Conservation (phyloP, 1,284 basidiomycete species). For the Xanthoconium separans region DNA sequence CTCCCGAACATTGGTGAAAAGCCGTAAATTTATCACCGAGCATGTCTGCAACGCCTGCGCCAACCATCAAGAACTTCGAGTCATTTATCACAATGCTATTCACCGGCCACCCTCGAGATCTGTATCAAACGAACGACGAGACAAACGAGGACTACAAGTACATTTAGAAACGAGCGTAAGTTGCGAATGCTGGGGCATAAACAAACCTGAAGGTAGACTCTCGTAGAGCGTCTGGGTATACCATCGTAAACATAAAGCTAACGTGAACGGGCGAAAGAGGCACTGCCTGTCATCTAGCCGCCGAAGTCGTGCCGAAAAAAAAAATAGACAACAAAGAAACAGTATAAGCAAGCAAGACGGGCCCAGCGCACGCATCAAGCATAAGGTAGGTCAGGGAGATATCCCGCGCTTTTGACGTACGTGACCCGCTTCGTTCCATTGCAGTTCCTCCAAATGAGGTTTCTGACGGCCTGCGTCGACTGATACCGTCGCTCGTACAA, state of each 20-base stretch:
- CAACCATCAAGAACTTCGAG: neutral
- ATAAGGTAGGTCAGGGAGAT: slow-evolving; percentile 28
- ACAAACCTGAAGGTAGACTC: neutral
- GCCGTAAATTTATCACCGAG: neutral
- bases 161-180: slow-evolving; percentile 22
- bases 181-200: slow-evolving; percentile 11
- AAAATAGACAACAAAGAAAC: neutral
- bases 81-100: slow-evolving; percentile 5
- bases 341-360: neutral
- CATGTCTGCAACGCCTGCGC: neutral
- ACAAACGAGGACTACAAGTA: slow-evolving; percentile 8
- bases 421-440: slow-evolving; percentile 31
- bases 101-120: neutral
- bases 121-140: slow-evolving; percentile 21
- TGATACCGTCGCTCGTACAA: slow-evolving; percentile 32
- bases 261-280: slow-evolving; percentile 21
- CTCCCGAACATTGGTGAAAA: neutral
- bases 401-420: slow-evolving; percentile 31
- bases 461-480: slow-evolving; percentile 27
- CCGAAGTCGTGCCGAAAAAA: slow-evolving; percentile 16
- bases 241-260: slow-evolving; percentile 15
- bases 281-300: slow-evolving; percentile 19
- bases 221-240: slow-evolving; percentile 22
- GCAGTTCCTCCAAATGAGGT: slow-evolving; percentile 32
- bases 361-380: slow-evolving; percentile 1